These are phyloP conservation scores for Suaeda aralocaspica DNA, from an alignment of 148 eudicot genomes.

Conservation along the genomic window DNA sequence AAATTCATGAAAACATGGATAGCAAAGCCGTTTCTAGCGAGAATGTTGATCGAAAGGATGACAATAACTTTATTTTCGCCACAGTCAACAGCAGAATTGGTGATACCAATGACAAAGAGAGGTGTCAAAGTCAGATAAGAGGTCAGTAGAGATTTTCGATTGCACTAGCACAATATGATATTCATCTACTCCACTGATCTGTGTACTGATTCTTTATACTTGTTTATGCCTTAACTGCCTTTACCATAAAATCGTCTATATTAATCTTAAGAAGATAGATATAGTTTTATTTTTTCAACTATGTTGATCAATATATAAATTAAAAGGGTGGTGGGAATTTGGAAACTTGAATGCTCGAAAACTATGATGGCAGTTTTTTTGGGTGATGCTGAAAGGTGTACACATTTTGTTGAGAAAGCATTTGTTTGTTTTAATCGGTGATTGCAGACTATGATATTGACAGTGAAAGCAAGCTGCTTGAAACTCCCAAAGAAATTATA, in stretches of 20 bases:
- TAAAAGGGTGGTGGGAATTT: neutral
- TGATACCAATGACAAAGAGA: slow-evolving; percentile 8
- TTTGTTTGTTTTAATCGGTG: neutral
- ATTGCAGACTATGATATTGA: slow-evolving; percentile 31
- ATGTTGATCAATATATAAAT: no score
- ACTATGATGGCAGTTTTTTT: no score
- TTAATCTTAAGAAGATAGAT: no score
- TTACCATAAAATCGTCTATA: no score
- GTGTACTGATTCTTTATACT: neutral
- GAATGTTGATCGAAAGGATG: slow-evolving; percentile 16
- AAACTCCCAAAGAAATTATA: slow-evolving; percentile 1
- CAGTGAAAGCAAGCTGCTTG: slow-evolving; percentile 9
- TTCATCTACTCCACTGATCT: neutral
- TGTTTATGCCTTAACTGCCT: no score
- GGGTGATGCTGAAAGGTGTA: no score
- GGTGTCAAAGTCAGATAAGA: slow-evolving; percentile 29
- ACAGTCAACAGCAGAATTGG: slow-evolving; percentile 15
- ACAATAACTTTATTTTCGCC: slow-evolving; percentile 12
- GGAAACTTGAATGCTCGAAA: no score
- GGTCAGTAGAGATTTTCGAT: slow-evolving; percentile 45
- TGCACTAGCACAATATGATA: no score
- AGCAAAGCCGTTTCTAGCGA: slow-evolving; percentile 2
- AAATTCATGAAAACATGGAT: slow-evolving; percentile 14
- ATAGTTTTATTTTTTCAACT: no score
- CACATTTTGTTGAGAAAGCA: neutral